Conservation (phyloP, 2,329 filamentous ascomycete genomes). For the Cryoendolithus antarcticus region DNA sequence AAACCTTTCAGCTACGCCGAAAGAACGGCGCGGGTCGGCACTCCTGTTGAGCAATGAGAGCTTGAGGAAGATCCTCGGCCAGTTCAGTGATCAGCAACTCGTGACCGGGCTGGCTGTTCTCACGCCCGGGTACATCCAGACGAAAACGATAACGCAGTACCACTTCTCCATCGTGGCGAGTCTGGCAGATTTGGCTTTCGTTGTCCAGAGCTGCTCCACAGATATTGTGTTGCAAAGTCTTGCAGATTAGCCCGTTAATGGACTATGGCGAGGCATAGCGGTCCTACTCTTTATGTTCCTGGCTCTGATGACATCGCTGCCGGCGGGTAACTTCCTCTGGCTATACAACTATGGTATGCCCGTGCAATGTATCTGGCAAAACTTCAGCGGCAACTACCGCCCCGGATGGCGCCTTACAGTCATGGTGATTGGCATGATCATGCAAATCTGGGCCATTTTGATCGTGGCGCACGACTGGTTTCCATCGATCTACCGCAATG, state of each 20-base stretch:
- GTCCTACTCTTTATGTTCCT: slow-evolving; percentile 1
- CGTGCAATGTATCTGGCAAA: not conserved
- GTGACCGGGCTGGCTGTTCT: slow-evolving; percentile 7
- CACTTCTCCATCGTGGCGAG: slow-evolving; percentile 5
- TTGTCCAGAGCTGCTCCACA: slow-evolving; percentile 3
- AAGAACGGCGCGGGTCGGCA: not conserved
- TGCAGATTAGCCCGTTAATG: too few species aligned
- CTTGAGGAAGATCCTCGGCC: not conserved
- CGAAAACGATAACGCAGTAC: slow-evolving; percentile 1
- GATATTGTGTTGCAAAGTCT: not conserved
- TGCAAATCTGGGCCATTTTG: not conserved
- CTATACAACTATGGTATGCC: not conserved
- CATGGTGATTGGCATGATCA: slow-evolving; percentile 1
- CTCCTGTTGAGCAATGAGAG: not conserved
- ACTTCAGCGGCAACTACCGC: not conserved
- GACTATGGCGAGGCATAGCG: not conserved
- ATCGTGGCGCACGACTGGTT: not conserved
- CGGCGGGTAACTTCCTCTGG: not conserved
- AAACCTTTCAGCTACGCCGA: not conserved
- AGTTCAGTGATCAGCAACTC: slow-evolving; percentile 8
- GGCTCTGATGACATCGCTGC: not conserved
- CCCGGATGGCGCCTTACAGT: too few species aligned
- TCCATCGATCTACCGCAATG: not conserved
- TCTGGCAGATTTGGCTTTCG: slow-evolving; percentile 5
- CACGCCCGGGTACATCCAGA: not conserved